A percentile compares a stretch with the other conserved stretches of the same genome.
These are phyloP conservation scores for Aquilaria agallochum DNA, from an alignment of 441 rosid genomes.

Conservation along the genomic window DNA sequence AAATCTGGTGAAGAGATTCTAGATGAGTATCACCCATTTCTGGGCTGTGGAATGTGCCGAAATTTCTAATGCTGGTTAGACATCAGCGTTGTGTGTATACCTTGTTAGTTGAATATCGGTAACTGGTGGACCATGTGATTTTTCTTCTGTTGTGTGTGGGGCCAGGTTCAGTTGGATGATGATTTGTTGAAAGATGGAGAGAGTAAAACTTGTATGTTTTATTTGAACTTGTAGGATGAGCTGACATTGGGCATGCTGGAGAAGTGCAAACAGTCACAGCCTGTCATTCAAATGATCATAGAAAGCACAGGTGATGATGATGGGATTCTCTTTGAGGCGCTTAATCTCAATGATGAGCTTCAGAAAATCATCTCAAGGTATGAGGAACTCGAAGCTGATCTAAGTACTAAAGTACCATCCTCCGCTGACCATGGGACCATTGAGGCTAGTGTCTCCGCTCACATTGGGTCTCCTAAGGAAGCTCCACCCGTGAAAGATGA, in stretches of 20 bases:
- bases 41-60: too few relatives aligned
- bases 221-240: constrained; percentile 52
- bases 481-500: constrained; percentile 3
- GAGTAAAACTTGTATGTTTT: too few relatives aligned
- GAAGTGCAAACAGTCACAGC: constrained; percentile 74
- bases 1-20: too few relatives aligned
- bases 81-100: too few relatives aligned
- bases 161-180: too few relatives aligned
- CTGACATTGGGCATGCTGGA: constrained; percentile 58
- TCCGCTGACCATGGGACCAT: constrained; percentile 17
- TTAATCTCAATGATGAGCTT: constrained; percentile 73
- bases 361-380: constrained; percentile 46
- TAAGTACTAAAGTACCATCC: constrained; percentile 20
- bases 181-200: too few relatives aligned
- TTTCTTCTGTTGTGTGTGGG: too few relatives aligned
- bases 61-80: too few relatives aligned
- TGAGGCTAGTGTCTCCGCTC: constrained; percentile 5
- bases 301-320: constrained; percentile 77
- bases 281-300: constrained; percentile 63
- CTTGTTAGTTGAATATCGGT: too few relatives aligned
- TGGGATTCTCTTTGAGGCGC: constrained; percentile 75
- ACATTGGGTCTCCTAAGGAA: constrained; percentile 8
- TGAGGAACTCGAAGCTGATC: constrained; percentile 36
- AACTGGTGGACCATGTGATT: too few relatives aligned
- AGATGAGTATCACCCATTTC: too few relatives aligned